These are phyloP conservation scores for Scenedesmus sp. DNA, from an alignment of 163 green algal genomes.

Conservation along the genomic window DNA sequence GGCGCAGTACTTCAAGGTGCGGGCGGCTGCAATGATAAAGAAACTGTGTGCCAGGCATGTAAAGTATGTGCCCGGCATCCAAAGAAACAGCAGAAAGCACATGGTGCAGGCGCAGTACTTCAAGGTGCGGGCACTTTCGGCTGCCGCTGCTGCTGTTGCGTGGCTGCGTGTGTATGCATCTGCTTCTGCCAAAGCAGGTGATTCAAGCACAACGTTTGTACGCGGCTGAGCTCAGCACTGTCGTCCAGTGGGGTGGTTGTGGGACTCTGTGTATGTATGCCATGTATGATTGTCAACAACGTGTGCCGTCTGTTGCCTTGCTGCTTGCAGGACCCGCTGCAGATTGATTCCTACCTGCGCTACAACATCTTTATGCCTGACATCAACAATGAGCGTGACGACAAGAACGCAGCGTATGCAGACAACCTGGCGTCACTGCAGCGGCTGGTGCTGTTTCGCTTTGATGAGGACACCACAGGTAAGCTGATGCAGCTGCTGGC, in stretches of 20 bases:
- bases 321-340: slow-evolving; percentile 72
- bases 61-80: too few species aligned
- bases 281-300: too few species aligned
- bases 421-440: slow-evolving; percentile 81
- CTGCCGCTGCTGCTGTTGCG: neutral
- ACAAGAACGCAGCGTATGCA: slow-evolving; percentile 75
- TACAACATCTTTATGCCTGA: slow-evolving; percentile 88
- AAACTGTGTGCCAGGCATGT: neutral
- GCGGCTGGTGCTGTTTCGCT: slow-evolving; percentile 86
- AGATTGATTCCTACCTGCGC: slow-evolving; percentile 76
- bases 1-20: slow-evolving; percentile 90
- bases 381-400: slow-evolving; percentile 90
- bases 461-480: slow-evolving; percentile 83
- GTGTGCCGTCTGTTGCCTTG: too few species aligned
- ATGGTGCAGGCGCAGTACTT: slow-evolving; percentile 95
- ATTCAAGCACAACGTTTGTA: neutral
- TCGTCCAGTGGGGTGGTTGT: too few species aligned
- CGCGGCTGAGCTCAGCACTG: too few species aligned
- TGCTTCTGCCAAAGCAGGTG: too few species aligned
- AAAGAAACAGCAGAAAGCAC: slow-evolving; percentile 44
- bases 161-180: too few species aligned
- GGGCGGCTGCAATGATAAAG: neutral
- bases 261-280: too few species aligned
- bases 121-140: slow-evolving; percentile 63
- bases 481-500: neutral